Evolutionary conservation across 192 early-diverging fungal species (phyloP), one percentile per base, ranked within the genome.

Genomic region (Linnemannia hyalina): DNA sequence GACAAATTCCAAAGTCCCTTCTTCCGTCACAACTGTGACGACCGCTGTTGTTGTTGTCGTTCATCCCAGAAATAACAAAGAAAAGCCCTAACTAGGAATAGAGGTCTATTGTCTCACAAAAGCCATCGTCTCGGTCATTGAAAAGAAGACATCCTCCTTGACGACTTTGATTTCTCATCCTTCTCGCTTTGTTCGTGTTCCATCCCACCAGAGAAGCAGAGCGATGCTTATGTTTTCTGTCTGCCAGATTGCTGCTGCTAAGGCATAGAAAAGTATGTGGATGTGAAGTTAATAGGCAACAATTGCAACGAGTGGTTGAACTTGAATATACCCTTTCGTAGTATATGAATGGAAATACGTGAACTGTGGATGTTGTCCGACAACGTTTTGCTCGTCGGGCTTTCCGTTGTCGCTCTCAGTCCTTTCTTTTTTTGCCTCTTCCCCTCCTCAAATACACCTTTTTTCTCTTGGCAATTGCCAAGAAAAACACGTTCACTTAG

Each of bases 381-480:
- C 29, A 32, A 23, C 13, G 26, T 65, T 32, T 26, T 57, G n/a
- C 55, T 10, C n/a, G 16, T 41, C 18, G 49, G 49, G 5, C 49
- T 52, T 52, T 18, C 15, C 4, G 18, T 52, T 26, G 9, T 38
- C 35, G 9, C 60, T 32, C 26, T 52, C 76, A 1, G n/a, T 26
- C 35, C 18, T 3, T 36, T 35, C 41, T 70, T 36, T 63, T 32
- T 47, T 41, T 38, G 26, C 63, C 49, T 52, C 20, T 52, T 22
- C 47, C 47, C 16, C 49, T 52, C 49, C 4, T 46, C 44, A 46
- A 46, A 46, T 7, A 13, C 49, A 20, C 16, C 49, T 40, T 68
- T 16, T 20, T 79, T 72, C 26, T 79, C 77, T 79, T 79, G 77
- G 77, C 77, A 79, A 78, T 71, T 79, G 77, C 77, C 70, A 79